Base-by-base conservation (phyloP, 306 rosid genomes). In the Argentina anserina region DNA sequence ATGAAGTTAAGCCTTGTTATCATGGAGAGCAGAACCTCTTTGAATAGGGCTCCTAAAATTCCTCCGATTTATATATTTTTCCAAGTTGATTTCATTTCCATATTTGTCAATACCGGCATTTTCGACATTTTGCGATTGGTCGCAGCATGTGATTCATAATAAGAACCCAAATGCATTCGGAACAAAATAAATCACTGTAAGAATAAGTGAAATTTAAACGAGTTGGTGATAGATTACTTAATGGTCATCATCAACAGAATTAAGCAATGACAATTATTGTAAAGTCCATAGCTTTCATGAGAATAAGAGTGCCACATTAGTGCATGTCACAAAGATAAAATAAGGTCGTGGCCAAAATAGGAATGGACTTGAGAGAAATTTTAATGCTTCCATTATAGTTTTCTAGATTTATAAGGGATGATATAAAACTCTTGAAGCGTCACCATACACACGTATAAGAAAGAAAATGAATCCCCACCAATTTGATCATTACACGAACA, bases 261-360 rank as follows among this genome's bases (percentile, higher is more conserved):
- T 69, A 7, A 76, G 71, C 65, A 73, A 3, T 36, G 80, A 69
- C 73, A 67, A 77, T 75, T 74, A 77, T 81, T 64, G 78, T 29
- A 63, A 71, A 20, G n/a, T 14, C 41, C 40, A 74, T 64, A 49
- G 80, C 70, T 76, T 69, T 78, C 81, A 25, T 59, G 67, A 36
- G 17, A 15, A 39, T 55, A 45, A 75, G 71, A 46, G 73, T 78
- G 49, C 81, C 78, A 69, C 21, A 79, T 80, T 31, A 60, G 56
- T 67, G 67, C 65, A 63, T 42, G 55, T 65, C 74, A 78, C 76
- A 33, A 33, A 75, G 65, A 58, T 39, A 69, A 70, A 21, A 33
- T 25, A 47, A 7, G 2, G 43, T 8, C 45, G 61, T 42, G 13
- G 36, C 61, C 43, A 2, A 28, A 36, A 36, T 8, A 26, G 29